Evolutionary conservation across 768 basidiomycete genomes (phyloP), one percentile per base, ranked within the genome.

Genomic region (Dendrothele bispora): DNA sequence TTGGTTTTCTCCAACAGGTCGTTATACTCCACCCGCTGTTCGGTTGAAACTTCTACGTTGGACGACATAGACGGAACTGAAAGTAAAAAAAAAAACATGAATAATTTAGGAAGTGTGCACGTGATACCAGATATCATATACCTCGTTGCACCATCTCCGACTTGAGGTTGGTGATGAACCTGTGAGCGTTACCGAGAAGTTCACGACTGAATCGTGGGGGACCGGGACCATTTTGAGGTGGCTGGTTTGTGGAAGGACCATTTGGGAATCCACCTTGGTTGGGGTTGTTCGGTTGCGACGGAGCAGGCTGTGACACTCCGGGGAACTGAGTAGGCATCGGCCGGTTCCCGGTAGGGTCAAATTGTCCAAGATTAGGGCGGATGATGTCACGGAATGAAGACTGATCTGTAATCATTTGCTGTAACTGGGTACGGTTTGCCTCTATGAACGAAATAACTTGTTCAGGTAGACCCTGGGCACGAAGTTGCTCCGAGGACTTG

Each of bases 391-490:
- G 59, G 53, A 78, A 75, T 20, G 51, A 52, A 18, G 60, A 63
- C 50, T 72, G 67, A 24, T 77, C 77, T 39, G 67, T 60, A 2
- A 56, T 54, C 20, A 62, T 60, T 39, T 71, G 65, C 56, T 79
- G 77, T 28, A 81, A 54, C 25, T 62, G 58, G n/a, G 69, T 46
- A 47, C 86, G 79, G 55, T 84, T 60, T 3, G 55, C 53, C 55
- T 89, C 87, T 29, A 88, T 78, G 48, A 79, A 70, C 26, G 64
- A 49, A 39, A 90, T 82, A 46, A 80, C 62, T 39, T 68, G 53
- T 18, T 81, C 79, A 5, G 69, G 64, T 7, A 86, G 61, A 12
- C 73, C 72, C 32, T 69, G 73, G 12, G 66, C 66, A 10, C 79
- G 80, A 49, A 90, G 73, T 35, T 87, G 82, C 4, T 67, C 61